Percentiles rank a stretch among this genome's conserved stretches.
These are phyloP conservation scores for Leccinum uliginosum DNA, from an alignment of 768 basidiomycete genomes.

Conservation along the genomic window DNA sequence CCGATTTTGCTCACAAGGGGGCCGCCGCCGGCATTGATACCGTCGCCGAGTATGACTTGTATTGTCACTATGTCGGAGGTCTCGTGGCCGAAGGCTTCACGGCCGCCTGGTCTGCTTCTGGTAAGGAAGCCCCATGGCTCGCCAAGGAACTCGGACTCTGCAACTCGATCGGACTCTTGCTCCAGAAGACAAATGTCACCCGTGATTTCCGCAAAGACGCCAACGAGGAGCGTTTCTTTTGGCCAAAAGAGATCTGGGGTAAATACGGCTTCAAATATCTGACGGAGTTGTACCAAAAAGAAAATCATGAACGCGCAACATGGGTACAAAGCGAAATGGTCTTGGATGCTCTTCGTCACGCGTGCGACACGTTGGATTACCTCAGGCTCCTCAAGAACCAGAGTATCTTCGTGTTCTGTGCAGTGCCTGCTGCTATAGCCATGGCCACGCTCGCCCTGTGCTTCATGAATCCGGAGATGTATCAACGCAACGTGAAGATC, in stretches of 20 bases:
- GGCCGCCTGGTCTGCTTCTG: constrained; percentile 78
- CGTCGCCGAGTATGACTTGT: constrained; percentile 87
- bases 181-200: constrained; percentile 98
- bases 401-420: constrained; percentile 94
- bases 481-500: constrained; percentile 90
- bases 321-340: constrained; percentile 88
- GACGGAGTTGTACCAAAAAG: constrained; percentile 56
- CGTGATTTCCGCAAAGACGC: constrained; percentile 92
- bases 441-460: constrained; percentile 89
- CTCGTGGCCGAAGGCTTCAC: constrained; percentile 41
- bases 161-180: constrained; percentile 91
- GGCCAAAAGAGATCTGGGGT: constrained; percentile 40
- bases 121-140: constrained; percentile 73
- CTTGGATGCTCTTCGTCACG: constrained; percentile 83
- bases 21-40: constrained; percentile 34
- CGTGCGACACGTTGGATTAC: constrained; percentile 86
- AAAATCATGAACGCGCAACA: constrained; percentile 58
- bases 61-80: constrained; percentile 98
- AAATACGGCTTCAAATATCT: constrained; percentile 70
- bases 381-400: constrained; percentile 83
- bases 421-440: constrained; percentile 92
- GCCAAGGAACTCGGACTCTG: constrained; percentile 79
- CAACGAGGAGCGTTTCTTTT: constrained; percentile 82
- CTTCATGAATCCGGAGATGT: constrained; percentile 89
- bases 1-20: constrained; percentile 84